Percentiles rank a stretch among this genome's conserved stretches.
Evolutionary conservation across 2,329 filamentous ascomycete genomes (phyloP).

Genomic region (Botrytis medusae): DNA sequence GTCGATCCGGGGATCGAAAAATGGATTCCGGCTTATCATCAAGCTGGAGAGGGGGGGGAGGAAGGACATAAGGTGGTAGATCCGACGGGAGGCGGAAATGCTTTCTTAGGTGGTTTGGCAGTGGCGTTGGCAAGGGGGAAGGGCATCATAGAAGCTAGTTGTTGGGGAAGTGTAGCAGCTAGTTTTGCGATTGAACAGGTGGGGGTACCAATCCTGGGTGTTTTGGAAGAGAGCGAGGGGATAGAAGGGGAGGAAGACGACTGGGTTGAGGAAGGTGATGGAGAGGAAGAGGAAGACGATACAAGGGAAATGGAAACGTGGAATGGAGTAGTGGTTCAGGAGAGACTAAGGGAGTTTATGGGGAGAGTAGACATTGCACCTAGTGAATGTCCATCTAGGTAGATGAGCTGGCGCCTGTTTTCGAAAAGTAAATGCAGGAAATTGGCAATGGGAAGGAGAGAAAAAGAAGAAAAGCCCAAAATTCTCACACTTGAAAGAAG

Average conservation of each 20-base stretch:
- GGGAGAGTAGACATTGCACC: slow-evolving; percentile 13
- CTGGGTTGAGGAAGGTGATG: slow-evolving; percentile 44
- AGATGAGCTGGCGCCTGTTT: background rate
- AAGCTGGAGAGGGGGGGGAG: slow-evolving; percentile 8
- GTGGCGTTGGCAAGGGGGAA: slow-evolving; percentile 60
- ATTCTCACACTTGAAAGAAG: background rate
- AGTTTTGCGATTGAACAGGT: slow-evolving; percentile 95
- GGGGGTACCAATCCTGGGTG: slow-evolving; percentile 66
- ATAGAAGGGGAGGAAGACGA: slow-evolving; percentile 31
- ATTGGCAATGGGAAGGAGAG: background rate
- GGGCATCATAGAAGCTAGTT: slow-evolving; percentile 66
- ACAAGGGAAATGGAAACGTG: slow-evolving; percentile 50
- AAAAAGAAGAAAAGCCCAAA: background rate
- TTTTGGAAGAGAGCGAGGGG: slow-evolving; percentile 49
- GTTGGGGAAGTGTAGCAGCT: slow-evolving; percentile 78
- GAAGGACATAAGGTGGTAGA: slow-evolving; percentile 62
- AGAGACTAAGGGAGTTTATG: slow-evolving; percentile 53
- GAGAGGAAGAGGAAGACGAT: slow-evolving; percentile 43
- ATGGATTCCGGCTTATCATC: slow-evolving; percentile 80
- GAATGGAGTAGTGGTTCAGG: slow-evolving; percentile 57
- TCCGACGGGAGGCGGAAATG: slow-evolving; percentile 91
- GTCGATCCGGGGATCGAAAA: slow-evolving; percentile 53
- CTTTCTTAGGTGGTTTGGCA: slow-evolving; percentile 68
- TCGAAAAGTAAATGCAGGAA: background rate
- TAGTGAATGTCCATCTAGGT: background rate